These are phyloP conservation scores for Chrysanthemum seticuspe DNA, from an alignment of 129 eudicot species.

Conservation along the genomic window DNA sequence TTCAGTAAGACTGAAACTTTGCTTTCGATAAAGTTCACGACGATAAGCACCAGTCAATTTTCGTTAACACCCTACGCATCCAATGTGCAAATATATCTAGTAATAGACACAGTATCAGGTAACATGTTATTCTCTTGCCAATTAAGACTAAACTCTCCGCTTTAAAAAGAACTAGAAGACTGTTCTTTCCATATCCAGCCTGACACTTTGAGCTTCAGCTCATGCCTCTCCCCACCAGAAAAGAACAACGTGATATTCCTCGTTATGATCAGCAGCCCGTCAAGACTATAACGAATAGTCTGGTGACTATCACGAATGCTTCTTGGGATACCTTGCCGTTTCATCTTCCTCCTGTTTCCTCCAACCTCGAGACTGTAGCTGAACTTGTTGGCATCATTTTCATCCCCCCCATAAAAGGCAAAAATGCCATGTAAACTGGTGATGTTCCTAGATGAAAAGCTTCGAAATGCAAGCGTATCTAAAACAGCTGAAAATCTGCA, in stretches of 20 bases:
- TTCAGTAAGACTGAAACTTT: neutral
- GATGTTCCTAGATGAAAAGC: slow-evolving; percentile 54
- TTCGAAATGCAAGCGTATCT: slow-evolving; percentile 70
- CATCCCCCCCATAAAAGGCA: slow-evolving; percentile 62
- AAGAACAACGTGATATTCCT: slow-evolving; percentile 55
- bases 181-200: slow-evolving; percentile 65
- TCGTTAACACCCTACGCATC: neutral
- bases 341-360: slow-evolving; percentile 46
- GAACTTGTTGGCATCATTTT: slow-evolving; percentile 55
- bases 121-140: neutral
- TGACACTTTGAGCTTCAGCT: slow-evolving; percentile 61
- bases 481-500: slow-evolving; percentile 58
- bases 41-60: slow-evolving; percentile 1
- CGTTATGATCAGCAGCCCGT: slow-evolving; percentile 50
- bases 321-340: slow-evolving; percentile 62
- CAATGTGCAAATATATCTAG: slow-evolving; percentile 11
- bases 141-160: neutral
- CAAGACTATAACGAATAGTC: slow-evolving; percentile 53
- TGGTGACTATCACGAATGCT: slow-evolving; percentile 64
- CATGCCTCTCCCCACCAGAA: slow-evolving; percentile 61
- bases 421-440: slow-evolving; percentile 63
- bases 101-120: neutral
- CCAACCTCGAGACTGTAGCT: slow-evolving; percentile 55
- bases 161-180: slow-evolving; percentile 22
- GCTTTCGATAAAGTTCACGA: neutral